Evolutionary conservation across 768 basidiomycete species (phyloP), one percentile per base, ranked within the genome.

Genomic region (Gloeopeniophorella convolvens): DNA sequence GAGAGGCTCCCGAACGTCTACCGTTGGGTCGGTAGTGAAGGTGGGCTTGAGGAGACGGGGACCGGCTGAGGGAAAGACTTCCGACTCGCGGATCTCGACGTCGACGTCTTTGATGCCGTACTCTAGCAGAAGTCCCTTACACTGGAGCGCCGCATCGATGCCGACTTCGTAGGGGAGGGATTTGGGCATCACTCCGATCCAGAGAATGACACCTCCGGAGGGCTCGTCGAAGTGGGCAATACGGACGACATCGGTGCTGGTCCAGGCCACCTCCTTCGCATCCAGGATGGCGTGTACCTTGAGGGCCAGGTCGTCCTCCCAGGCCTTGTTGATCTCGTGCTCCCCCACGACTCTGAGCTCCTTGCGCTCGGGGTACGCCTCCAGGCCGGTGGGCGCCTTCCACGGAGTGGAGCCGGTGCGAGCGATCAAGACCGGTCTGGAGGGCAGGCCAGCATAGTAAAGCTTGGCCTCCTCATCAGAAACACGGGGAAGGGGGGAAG

Each of bases 1-100:
- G 47, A 62, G 33, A 16, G 55, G 56, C 2, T 41, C 57, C 13
- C 47, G 48, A 15, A 55, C 55, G 7, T 28, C 32, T 18, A 37
- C 48, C 15, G 45, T 52, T n/a, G 55, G 23, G 45, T 62, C 42
- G 23, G 20, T 3, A 42, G 30, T 36, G 28, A 27, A 6, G 45
- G 28, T 48, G 36, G 39, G 45, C 31, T 50, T 39, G 48, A n/a
- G n/a, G n/a, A n/a, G n/a, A n/a, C 56, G 41, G 7, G 60, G 26
- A 33, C 37, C 26, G 9, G 60, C 56, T 24, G 57, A 34, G 31
- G 35, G 4, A 31, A 8, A 12, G 42, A 37, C 47, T 26, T 32
- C 27, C 3, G 65, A 66, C 51, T 68, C 62, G 34, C 65, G 61
- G 33, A 68, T 57, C 50, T 66, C 62, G 45, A 70, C 65, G 11